phyloP scores from a whole-genome alignment of 176 grass and related monocot species.

The Coix lacrymajobi region DNA sequence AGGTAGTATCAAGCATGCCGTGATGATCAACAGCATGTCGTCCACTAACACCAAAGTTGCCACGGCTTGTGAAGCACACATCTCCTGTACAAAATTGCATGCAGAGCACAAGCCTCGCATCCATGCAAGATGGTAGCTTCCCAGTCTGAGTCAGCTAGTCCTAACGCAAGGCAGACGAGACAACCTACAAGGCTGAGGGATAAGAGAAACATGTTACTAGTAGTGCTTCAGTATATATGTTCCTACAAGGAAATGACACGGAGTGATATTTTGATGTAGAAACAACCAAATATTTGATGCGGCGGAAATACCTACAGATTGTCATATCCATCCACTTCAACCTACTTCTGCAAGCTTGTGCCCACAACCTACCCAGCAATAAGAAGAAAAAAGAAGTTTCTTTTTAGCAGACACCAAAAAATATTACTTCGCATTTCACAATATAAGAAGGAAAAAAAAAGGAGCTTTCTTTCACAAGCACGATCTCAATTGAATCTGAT shows the following conservation, averaged over 20 bases:
- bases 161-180: background rate
- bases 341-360: constrained; percentile 15
- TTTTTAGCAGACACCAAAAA: background rate
- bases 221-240: background rate
- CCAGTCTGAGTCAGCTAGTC: background rate
- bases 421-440: background rate
- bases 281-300: background rate
- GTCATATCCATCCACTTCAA: constrained; percentile 1
- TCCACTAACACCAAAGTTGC: background rate
- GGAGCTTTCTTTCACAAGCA: background rate
- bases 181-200: background rate
- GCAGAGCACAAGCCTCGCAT: background rate
- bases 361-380: constrained; percentile 35
- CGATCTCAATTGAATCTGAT: background rate
- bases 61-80: background rate
- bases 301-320: constrained; percentile 8
- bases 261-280: background rate
- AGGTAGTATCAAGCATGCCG: background rate
- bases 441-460: background rate
- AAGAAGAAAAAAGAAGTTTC: background rate
- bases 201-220: background rate
- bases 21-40: background rate
- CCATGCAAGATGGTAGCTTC: constrained; percentile 5
- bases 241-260: background rate
- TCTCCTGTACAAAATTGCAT: background rate